These are phyloP conservation scores for Letharia lupina DNA, from an alignment of 495 filamentous ascomycete species.

Conservation along the genomic window DNA sequence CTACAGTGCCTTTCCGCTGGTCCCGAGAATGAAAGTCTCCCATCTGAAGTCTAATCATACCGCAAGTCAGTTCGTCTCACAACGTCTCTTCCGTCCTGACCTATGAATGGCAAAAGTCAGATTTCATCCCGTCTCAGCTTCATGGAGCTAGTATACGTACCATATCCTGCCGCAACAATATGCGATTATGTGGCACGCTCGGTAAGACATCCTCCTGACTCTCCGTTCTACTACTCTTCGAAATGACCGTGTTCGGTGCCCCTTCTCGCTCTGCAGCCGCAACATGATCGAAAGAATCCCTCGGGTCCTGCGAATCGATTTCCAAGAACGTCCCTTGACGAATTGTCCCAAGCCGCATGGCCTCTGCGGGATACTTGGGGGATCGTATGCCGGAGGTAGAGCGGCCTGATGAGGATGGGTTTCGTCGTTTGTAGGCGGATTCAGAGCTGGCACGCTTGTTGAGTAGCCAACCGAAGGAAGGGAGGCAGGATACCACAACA, in stretches of 20 bases:
- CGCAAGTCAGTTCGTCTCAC: neutral
- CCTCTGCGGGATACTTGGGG: neutral
- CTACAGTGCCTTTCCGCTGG: neutral
- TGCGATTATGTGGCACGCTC: conserved; percentile 3
- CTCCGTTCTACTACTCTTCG: conserved; percentile 6
- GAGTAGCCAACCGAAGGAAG: conserved; percentile 17
- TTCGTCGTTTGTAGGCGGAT: conserved; percentile 13
- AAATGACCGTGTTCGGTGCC: conserved; percentile 8
- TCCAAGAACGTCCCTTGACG: conserved; percentile 10
- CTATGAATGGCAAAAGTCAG: neutral
- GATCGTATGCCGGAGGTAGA: conserved; percentile 8
- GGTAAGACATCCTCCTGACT: conserved; percentile 8
- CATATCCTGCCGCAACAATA: conserved; percentile 12
- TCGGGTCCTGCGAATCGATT: neutral
- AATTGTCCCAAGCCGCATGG: conserved; percentile 10
- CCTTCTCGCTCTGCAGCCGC: conserved; percentile 3
- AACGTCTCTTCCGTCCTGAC: conserved; percentile 13
- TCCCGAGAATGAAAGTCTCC: neutral
- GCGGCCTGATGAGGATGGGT: conserved; percentile 13
- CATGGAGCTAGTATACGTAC: neutral
- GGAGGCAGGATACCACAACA: conserved; percentile 20
- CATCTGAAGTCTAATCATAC: neutral
- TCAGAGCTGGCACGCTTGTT: conserved; percentile 9
- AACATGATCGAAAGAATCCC: neutral
- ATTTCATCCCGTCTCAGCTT: neutral